Conservation (phyloP, 108 stramenopile genomes). For the Fragilaria crotonensis region DNA sequence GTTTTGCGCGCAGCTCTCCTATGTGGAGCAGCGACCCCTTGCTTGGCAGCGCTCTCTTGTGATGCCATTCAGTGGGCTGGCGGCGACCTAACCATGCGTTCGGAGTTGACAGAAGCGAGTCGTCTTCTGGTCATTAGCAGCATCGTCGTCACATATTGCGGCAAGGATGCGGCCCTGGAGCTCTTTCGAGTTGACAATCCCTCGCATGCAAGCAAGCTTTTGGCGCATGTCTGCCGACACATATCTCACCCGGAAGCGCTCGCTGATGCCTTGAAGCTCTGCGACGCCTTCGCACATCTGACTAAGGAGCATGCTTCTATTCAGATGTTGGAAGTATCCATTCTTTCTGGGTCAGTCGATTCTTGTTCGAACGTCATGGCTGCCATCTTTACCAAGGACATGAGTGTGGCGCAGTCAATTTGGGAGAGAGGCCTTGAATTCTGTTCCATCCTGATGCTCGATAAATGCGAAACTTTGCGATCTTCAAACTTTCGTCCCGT, state of each 20-base stretch:
- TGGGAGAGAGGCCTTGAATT: neutral
- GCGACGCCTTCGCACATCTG: conserved; percentile 71
- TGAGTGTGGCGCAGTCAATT: neutral
- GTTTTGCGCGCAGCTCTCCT: conserved; percentile 62
- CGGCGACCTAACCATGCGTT: conserved; percentile 45
- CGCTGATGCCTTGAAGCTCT: conserved; percentile 47
- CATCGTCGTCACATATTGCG: conserved; percentile 74
- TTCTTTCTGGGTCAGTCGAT: conserved; percentile 20
- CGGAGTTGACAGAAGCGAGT: conserved; percentile 73
- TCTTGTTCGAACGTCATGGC: conserved; percentile 1
- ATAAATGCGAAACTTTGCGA: neutral
- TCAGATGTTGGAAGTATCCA: conserved; percentile 42
- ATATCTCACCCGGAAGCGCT: conserved; percentile 37
- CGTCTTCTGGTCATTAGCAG: conserved; percentile 60
- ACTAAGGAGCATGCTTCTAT: conserved; percentile 45
- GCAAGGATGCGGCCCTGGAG: conserved; percentile 55
- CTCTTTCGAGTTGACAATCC: conserved; percentile 78
- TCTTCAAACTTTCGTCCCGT: neutral
- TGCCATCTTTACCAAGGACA: neutral
- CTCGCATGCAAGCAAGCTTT: conserved; percentile 50
- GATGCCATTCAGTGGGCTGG: conserved; percentile 64
- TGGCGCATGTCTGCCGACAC: conserved; percentile 58
- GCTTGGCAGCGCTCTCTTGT: conserved; percentile 46
- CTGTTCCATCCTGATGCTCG: neutral
- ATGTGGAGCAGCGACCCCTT: conserved; percentile 49